A percentile compares a stretch with the other conserved stretches of the same genome.
These are phyloP conservation scores for Zoysia matrella DNA, from an alignment of 202 grass and related monocot species.

Conservation along the genomic window DNA sequence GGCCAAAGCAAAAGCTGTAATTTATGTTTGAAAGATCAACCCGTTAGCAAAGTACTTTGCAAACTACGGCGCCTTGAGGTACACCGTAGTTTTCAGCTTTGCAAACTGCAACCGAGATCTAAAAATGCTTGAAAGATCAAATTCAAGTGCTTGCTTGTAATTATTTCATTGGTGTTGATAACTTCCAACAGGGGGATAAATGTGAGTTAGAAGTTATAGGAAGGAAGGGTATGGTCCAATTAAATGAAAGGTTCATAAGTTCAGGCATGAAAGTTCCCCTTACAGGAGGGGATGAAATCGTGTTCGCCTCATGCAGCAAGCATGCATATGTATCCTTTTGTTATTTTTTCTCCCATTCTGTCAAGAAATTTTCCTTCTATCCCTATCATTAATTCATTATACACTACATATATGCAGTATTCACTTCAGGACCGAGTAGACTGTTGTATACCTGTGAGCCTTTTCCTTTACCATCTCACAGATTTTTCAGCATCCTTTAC, in stretches of 20 bases:
- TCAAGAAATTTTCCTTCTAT: slow-evolving; percentile 40
- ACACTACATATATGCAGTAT: slow-evolving; percentile 30
- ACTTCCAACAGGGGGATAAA: slow-evolving; percentile 62
- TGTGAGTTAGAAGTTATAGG: slow-evolving; percentile 87
- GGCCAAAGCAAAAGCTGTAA: slow-evolving; percentile 76
- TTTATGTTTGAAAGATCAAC: slow-evolving; percentile 81
- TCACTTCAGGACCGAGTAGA: slow-evolving; percentile 21
- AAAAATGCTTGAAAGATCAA: neutral
- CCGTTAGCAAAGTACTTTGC: slow-evolving; percentile 88
- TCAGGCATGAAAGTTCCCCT: slow-evolving; percentile 64
- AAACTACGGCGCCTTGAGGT: slow-evolving; percentile 75
- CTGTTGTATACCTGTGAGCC: slow-evolving; percentile 32
- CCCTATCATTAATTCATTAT: slow-evolving; percentile 13
- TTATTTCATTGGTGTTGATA: slow-evolving; percentile 39
- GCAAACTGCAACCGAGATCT: neutral
- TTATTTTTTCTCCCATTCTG: slow-evolving; percentile 24
- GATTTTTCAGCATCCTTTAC: slow-evolving; percentile 97
- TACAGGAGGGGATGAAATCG: slow-evolving; percentile 86
- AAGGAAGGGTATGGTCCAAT: slow-evolving; percentile 75
- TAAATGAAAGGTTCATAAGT: slow-evolving; percentile 72
- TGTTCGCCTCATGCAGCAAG: slow-evolving; percentile 76
- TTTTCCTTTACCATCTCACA: slow-evolving; percentile 52
- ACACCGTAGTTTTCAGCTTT: slow-evolving; percentile 39
- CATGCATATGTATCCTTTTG: slow-evolving; percentile 95
- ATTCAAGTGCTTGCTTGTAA: slow-evolving; percentile 26